A percentile compares a stretch with the other conserved stretches of the same genome.
Evolutionary conservation across 139 green algal species (phyloP).

Genomic region (Chlorella sp.): DNA sequence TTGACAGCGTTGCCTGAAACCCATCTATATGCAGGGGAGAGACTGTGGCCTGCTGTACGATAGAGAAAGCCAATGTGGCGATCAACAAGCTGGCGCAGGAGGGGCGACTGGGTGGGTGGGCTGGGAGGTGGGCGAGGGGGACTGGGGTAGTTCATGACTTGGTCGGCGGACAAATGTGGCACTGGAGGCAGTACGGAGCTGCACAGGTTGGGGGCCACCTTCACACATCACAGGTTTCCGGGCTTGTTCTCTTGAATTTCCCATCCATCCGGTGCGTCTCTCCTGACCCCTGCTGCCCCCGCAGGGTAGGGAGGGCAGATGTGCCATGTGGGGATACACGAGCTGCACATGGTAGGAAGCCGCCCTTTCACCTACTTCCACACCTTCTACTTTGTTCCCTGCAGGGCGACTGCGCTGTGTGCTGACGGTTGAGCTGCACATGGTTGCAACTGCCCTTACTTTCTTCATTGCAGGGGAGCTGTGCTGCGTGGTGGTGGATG

Average conservation of each 20-base stretch:
- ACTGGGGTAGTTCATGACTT: too few species aligned
- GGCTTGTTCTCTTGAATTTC: too few species aligned
- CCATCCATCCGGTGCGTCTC: too few species aligned
- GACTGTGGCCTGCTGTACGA: conserved; percentile 81
- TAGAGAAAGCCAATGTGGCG: conserved; percentile 82
- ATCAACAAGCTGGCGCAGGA: conserved; percentile 59
- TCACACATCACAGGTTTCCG: too few species aligned
- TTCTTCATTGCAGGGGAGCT: conserved; percentile 31
- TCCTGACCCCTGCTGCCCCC: too few species aligned
- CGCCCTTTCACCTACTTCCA: too few species aligned
- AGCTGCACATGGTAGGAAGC: not conserved
- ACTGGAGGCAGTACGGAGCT: not conserved
- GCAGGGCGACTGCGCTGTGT: conserved; percentile 24
- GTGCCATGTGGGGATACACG: not conserved
- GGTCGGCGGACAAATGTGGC: too few species aligned
- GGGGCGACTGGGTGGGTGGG: conserved; percentile 32
- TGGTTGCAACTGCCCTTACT: not conserved
- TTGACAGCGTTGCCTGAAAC: not conserved
- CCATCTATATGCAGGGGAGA: conserved; percentile 39
- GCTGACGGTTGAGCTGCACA: not conserved
- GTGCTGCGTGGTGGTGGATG: not conserved
- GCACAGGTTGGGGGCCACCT: too few species aligned
- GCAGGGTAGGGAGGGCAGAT: too few species aligned
- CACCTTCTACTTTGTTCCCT: not conserved
- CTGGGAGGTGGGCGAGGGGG: not conserved